phyloP scores from a whole-genome alignment of 2,329 filamentous ascomycete genomes.

The Aspergillus terreus region DNA sequence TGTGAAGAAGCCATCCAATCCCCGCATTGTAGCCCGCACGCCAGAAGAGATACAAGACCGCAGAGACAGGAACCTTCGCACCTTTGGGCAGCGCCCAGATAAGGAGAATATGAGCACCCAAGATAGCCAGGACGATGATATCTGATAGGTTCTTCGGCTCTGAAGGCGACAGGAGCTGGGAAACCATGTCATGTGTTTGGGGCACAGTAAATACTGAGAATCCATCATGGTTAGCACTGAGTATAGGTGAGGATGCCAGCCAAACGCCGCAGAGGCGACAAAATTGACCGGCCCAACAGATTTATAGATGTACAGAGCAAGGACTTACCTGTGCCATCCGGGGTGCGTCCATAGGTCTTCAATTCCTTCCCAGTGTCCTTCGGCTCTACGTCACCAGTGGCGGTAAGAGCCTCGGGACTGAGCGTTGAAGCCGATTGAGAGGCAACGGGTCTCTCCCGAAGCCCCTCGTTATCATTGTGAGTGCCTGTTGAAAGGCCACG shows the following conservation, averaged over 20 bases:
- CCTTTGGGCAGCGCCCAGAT: slow-evolving; percentile 68
- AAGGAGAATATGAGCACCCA: slow-evolving; percentile 69
- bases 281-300: not conserved
- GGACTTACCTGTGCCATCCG: slow-evolving; percentile 78
- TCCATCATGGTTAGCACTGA: not conserved
- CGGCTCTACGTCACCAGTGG: slow-evolving; percentile 37
- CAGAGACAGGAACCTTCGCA: slow-evolving; percentile 73
- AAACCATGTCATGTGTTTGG: slow-evolving; percentile 97
- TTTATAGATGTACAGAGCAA: no score
- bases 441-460: slow-evolving; percentile 47
- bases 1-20: slow-evolving; percentile 82
- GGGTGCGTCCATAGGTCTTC: slow-evolving; percentile 88
- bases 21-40: slow-evolving; percentile 87
- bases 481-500: slow-evolving; percentile 36
- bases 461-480: slow-evolving; percentile 35
- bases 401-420: slow-evolving; percentile 43
- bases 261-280: no score
- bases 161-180: slow-evolving; percentile 87
- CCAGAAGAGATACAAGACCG: slow-evolving; percentile 86
- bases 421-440: slow-evolving; percentile 41
- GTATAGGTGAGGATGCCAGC: not conserved
- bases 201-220: slow-evolving; percentile 88
- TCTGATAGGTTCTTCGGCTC: slow-evolving; percentile 96
- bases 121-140: slow-evolving; percentile 70
- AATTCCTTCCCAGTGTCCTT: slow-evolving; percentile 52